Base-by-base conservation (phyloP, 2,329 filamentous ascomycete genomes). In the Aspergillus sp. region DNA sequence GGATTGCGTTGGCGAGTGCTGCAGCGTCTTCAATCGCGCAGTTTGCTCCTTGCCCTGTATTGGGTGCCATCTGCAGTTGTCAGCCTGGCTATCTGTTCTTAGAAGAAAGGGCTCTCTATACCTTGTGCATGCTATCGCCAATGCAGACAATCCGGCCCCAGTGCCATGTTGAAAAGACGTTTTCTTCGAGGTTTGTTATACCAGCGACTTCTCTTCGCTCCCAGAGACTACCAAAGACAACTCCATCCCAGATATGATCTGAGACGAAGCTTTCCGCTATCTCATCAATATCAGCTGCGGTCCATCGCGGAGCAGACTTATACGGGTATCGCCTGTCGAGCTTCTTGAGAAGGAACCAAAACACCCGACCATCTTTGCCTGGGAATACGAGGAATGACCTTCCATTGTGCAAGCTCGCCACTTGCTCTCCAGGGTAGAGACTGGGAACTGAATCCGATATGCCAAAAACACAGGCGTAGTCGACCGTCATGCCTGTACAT, bases 21-120 rank as follows among this genome's bases (percentile, higher is more conserved):
- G 73, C 73, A 5, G 69, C 74, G 43, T 67, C 68, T 60, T 78
- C 75, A 17, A 77, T 74, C 2, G 74, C 72, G 24, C 64, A 66
- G 56, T 76, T 77, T 3, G 70, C 74, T 1, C 75, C 74, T 59
- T 75, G 73, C 12, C 74, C 74, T 11, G 63, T 50, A 34, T 71
- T 72, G 1, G 68, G 67, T 11, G 69, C 69, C 68, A 74, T 64
- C 67, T 69, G n/a, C n/a, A n/a, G n/a, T n/a, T n/a, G n/a, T n/a
- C n/a, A n/a, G n/a, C n/a, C n/a, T n/a, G n/a, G n/a, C n/a, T n/a
- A n/a, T n/a, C n/a, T n/a, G n/a, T n/a, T n/a, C n/a, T n/a, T n/a
- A n/a, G n/a, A n/a, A n/a, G n/a, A n/a, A n/a, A n/a, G n/a, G n/a
- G n/a, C n/a, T n/a, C n/a, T n/a, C n/a, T n/a, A 24, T 58, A 66